Evolutionary conservation across 768 basidiomycete genomes (phyloP).

Genomic region (Tephrocybe sp.): DNA sequence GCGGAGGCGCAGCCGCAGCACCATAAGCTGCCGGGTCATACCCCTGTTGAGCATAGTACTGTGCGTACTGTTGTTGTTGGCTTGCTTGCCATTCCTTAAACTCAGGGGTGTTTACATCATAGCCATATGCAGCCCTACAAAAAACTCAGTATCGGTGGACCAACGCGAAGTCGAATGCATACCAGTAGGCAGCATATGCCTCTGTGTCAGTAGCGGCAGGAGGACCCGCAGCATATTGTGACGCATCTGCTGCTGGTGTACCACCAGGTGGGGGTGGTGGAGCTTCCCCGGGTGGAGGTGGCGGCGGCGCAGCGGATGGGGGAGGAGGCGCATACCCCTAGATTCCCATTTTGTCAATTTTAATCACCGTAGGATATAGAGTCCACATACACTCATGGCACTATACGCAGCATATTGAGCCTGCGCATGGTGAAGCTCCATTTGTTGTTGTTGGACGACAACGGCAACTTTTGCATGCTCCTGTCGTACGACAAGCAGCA

Average conservation of each 20-base stretch:
- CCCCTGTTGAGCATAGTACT: constrained; percentile 67
- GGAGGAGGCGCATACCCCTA: constrained; percentile 52
- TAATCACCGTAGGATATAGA: not conserved
- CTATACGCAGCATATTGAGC: constrained; percentile 77
- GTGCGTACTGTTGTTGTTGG: constrained; percentile 71
- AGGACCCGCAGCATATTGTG: constrained; percentile 36
- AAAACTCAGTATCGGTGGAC: not conserved
- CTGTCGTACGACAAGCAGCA: constrained; percentile 80
- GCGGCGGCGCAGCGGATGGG: constrained; percentile 52
- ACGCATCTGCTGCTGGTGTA: constrained; percentile 48
- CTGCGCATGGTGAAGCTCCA: constrained; percentile 86
- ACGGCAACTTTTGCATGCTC: constrained; percentile 79
- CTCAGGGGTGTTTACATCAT: constrained; percentile 79
- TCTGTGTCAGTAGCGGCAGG: constrained; percentile 46
- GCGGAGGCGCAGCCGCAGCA: constrained; percentile 27
- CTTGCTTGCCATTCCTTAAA: constrained; percentile 83
- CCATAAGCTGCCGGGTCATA: constrained; percentile 33
- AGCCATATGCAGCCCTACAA: constrained; percentile 74
- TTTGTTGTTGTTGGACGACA: constrained; percentile 68
- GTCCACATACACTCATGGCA: constrained; percentile 52
- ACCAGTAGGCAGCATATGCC: constrained; percentile 64
- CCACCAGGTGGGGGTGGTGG: constrained; percentile 43
- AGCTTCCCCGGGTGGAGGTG: constrained; percentile 51
- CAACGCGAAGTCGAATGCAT: constrained; percentile 22
- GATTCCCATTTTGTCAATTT: constrained; percentile 2